These are phyloP conservation scores for Aspergillus fumigatus DNA, from an alignment of 2,329 filamentous ascomycete genomes.

Conservation along the genomic window DNA sequence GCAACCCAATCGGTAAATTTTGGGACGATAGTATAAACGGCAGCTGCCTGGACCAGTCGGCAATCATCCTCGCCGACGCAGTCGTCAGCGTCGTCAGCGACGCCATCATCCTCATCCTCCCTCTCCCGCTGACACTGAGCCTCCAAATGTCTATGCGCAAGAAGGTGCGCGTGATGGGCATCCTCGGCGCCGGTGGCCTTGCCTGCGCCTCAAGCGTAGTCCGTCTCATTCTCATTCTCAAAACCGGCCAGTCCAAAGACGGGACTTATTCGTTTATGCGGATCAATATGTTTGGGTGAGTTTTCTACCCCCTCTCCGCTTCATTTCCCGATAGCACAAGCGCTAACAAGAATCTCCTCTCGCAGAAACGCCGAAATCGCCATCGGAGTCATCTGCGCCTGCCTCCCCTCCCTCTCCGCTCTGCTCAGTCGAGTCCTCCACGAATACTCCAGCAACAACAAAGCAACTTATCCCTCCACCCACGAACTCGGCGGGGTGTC, in stretches of 20 bases:
- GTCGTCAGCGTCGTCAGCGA: conserved; percentile 58
- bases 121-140: conserved; percentile 43
- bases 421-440: conserved; percentile 30
- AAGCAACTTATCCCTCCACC: conserved; percentile 14
- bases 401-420: conserved; percentile 35
- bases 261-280: conserved; percentile 25
- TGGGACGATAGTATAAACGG: conserved; percentile 29
- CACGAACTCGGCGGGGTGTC: conserved; percentile 20
- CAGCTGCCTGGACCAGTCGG: conserved; percentile 24
- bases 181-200: conserved; percentile 47
- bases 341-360: conserved; percentile 20
- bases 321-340: conserved; percentile 11
- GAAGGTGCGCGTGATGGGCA: conserved; percentile 42
- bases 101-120: conserved; percentile 49
- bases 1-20: conserved; percentile 39
- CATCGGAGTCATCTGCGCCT: conserved; percentile 39
- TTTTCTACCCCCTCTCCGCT: conserved; percentile 20
- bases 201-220: conserved; percentile 26
- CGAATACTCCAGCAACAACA: conserved; percentile 25
- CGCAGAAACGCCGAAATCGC: conserved; percentile 37
- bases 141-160: conserved; percentile 46
- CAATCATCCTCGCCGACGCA: conserved; percentile 50
- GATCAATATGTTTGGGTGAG: conserved; percentile 28
- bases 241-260: conserved; percentile 20
- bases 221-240: conserved; percentile 22